These are phyloP conservation scores for Panaeolus papilionaceus DNA, from an alignment of 768 basidiomycete genomes.

Conservation along the genomic window DNA sequence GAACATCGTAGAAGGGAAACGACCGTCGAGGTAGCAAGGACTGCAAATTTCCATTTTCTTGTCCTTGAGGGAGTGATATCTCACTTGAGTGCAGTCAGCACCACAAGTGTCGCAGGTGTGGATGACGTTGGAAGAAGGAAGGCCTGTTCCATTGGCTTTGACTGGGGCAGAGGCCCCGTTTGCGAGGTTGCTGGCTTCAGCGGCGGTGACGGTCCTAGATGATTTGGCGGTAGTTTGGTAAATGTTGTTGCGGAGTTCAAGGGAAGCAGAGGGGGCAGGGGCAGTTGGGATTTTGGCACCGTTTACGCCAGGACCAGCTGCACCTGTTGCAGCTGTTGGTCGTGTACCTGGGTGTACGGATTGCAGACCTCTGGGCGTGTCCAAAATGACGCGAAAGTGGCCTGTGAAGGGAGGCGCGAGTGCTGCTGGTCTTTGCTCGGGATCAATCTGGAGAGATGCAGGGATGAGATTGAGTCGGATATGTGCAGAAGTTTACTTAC, in stretches of 20 bases:
- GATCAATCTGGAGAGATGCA: slow-evolving; percentile 77
- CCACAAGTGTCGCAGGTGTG: slow-evolving; percentile 95
- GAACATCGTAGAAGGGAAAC: slow-evolving; percentile 96
- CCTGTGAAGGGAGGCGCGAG: slow-evolving; percentile 98
- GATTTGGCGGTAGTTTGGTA: slow-evolving; percentile 89
- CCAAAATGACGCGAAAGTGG: slow-evolving; percentile 97
- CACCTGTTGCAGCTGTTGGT: slow-evolving; percentile 37
- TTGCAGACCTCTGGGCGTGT: slow-evolving; percentile 94
- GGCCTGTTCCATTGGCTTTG: slow-evolving; percentile 54
- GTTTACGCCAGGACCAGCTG: slow-evolving; percentile 51
- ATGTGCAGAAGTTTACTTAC: slow-evolving; percentile 46
- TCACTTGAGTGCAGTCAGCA: slow-evolving; percentile 85
- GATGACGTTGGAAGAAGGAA: slow-evolving; percentile 51
- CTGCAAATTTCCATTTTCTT: slow-evolving; percentile 92
- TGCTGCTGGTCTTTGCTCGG: slow-evolving; percentile 92
- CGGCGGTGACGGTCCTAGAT: slow-evolving; percentile 68
- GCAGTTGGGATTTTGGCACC: slow-evolving; percentile 44
- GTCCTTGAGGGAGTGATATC: slow-evolving; percentile 93
- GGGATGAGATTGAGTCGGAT: slow-evolving; percentile 16
- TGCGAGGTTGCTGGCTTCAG: slow-evolving; percentile 72
- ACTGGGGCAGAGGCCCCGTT: slow-evolving; percentile 52
- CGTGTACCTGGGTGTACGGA: slow-evolving; percentile 88
- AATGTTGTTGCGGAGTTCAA: slow-evolving; percentile 87
- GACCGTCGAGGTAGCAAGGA: slow-evolving; percentile 93
- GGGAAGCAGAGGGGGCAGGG: slow-evolving; percentile 65